Base-by-base conservation (phyloP, 768 basidiomycete genomes). In the Psilocybe cubensis region DNA sequence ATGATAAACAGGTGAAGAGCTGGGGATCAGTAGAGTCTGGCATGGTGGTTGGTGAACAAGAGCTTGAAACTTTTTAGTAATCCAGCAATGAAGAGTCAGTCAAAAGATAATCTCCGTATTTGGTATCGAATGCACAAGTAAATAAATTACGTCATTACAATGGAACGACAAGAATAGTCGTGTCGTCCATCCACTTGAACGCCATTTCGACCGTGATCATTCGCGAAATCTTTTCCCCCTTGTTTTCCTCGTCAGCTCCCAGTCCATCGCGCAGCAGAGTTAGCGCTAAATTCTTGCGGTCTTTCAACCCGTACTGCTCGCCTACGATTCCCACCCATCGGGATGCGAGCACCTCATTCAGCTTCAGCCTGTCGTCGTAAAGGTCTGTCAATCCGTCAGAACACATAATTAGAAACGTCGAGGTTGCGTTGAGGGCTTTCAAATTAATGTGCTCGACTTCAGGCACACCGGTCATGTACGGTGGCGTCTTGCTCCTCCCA, bases 1-100 rank as follows among this genome's bases (percentile, higher is more conserved):
- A 99, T 61, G 93, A 92, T 12, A 96, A 77, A 63, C 97, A 99
- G 48, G 96, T 94, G 70, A 90, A 96, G 17, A 92, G 69, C 12
- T 66, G 66, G 60, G 73, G 61, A 35, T 73, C 61, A 18, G 67
- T 59, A 52, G 66, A 58, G 50, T 70, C 61, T 24, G 67, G 63
- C 76, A 80, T 78, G 46, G 63, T 63, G 58, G 66, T 58, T 45
- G 35, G 43, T 41, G 41, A 43, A 27, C 31, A 14, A 52, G 25
- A n/a, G n/a, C 49, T 53, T 61, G 38, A 42, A 54, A 50, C 47
- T 41, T 47, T 27, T 65, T 58, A 60, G 44, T 53, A 60, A 57
- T 40, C 51, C 50, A 20, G 43, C 8, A 33, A 9, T 8, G 43
- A 49, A 25, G 7, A 45, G 44, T 47, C 54, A 14, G 14, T n/a